phyloP scores from a whole-genome alignment of 345 rosid species.

The Bruguiera gymnorhiza region DNA sequence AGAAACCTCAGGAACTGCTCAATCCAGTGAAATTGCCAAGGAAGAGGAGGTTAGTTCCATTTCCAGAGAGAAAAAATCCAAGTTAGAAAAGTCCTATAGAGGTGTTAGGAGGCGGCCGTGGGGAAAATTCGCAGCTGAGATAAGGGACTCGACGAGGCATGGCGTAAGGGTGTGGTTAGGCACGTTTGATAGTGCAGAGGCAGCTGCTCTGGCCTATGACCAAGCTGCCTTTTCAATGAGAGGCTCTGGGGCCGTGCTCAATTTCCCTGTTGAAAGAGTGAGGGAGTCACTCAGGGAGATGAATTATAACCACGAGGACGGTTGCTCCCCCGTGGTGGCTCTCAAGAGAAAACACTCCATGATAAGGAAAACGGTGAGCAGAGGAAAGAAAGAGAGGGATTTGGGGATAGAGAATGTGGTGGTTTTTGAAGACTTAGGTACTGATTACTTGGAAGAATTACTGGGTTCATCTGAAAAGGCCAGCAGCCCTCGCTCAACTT shows the following conservation, averaged over 20 bases:
- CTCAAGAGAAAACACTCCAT: slow-evolving; percentile 75
- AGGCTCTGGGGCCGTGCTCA: slow-evolving; percentile 52
- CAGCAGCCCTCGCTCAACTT: slow-evolving; percentile 2
- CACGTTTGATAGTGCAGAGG: slow-evolving; percentile 72
- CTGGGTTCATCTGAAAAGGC: slow-evolving; percentile 39
- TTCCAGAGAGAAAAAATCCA: slow-evolving; percentile 23
- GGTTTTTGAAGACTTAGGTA: slow-evolving; percentile 78
- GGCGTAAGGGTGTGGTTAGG: slow-evolving; percentile 72
- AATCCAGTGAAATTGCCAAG: slow-evolving; percentile 17
- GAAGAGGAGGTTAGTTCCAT: slow-evolving; percentile 53
- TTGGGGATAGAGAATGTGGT: slow-evolving; percentile 45
- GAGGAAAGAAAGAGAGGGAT: slow-evolving; percentile 39
- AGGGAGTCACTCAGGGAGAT: slow-evolving; percentile 61
- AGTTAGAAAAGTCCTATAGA: slow-evolving; percentile 50
- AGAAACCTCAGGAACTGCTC: slow-evolving; percentile 23
- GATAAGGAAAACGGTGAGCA: slow-evolving; percentile 50
- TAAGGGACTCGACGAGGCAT: slow-evolving; percentile 63
- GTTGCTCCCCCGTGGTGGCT: slow-evolving; percentile 81
- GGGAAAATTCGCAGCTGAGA: slow-evolving; percentile 82
- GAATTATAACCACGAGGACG: slow-evolving; percentile 43
- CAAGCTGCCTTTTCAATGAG: slow-evolving; percentile 74
- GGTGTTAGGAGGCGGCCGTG: slow-evolving; percentile 76
- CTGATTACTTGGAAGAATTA: slow-evolving; percentile 68
- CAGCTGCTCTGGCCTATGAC: slow-evolving; percentile 70
- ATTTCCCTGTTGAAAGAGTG: slow-evolving; percentile 69